phyloP scores from a whole-genome alignment of 2,329 filamentous ascomycete species.

The Fusarium paranaense region DNA sequence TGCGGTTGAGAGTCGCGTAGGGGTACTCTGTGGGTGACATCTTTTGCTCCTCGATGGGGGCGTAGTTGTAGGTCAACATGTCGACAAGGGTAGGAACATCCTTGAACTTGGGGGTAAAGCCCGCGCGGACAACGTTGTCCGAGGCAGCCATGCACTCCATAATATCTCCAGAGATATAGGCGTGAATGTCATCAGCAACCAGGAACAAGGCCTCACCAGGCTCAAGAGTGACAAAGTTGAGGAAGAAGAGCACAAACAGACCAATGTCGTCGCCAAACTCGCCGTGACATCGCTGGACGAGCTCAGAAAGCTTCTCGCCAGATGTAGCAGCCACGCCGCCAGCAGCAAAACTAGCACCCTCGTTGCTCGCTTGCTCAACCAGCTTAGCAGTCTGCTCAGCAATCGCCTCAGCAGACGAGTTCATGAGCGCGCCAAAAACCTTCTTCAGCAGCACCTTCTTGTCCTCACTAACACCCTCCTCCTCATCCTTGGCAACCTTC shows the following conservation, averaged over 20 bases:
- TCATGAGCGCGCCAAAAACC: slow-evolving; percentile 85
- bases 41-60: slow-evolving; percentile 94
- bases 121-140: slow-evolving; percentile 98
- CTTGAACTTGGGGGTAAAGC: slow-evolving; percentile 99
- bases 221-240: slow-evolving; percentile 91
- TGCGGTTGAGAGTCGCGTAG: slow-evolving; percentile 84
- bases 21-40: slow-evolving; percentile 88
- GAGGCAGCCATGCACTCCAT: slow-evolving; percentile 99
- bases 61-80: slow-evolving; percentile 96
- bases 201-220: slow-evolving; percentile 96
- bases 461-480: slow-evolving; percentile 57
- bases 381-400: slow-evolving; percentile 72
- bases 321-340: slow-evolving; percentile 75
- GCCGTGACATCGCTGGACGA: slow-evolving; percentile 81
- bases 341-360: slow-evolving; percentile 79
- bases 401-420: slow-evolving; percentile 71
- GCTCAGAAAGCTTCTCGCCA: slow-evolving; percentile 78
- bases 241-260: slow-evolving; percentile 94
- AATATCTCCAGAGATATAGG: slow-evolving; percentile 92
- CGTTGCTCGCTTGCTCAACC: slow-evolving; percentile 75
- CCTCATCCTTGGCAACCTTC: slow-evolving; percentile 58
- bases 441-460: slow-evolving; percentile 85
- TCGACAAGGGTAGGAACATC: slow-evolving; percentile 88
- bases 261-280: slow-evolving; percentile 93
- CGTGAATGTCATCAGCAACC: slow-evolving; percentile 96